These are phyloP conservation scores for Fragaria iinumae DNA, from an alignment of 306 rosid species.

Conservation along the genomic window DNA sequence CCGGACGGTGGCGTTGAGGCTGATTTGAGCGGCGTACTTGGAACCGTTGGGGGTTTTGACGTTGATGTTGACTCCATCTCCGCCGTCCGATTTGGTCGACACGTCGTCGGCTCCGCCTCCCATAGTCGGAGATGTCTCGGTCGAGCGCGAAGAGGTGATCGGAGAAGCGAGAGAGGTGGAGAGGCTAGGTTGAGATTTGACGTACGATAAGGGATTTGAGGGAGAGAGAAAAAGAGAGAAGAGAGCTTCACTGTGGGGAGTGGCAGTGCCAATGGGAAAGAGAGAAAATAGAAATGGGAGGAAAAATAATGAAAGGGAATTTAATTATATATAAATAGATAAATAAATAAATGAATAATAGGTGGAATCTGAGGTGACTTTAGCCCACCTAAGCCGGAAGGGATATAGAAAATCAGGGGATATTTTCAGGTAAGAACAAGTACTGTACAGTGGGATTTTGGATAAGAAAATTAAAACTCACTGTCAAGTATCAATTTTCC, in stretches of 20 bases:
- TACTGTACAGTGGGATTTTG: not conserved
- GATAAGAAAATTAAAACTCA: too few relatives aligned
- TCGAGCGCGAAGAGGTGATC: not conserved
- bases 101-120: constrained; percentile 65
- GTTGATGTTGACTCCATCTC: constrained; percentile 51
- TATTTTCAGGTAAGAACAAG: not conserved
- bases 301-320: not conserved
- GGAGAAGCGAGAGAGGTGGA: not conserved
- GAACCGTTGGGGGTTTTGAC: constrained; percentile 73
- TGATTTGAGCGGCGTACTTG: constrained; percentile 55
- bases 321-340: not conserved
- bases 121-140: constrained; percentile 38
- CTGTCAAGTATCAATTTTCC: too few relatives aligned
- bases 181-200: constrained; percentile 8
- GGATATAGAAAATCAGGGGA: not conserved
- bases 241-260: not conserved
- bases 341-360: not conserved
- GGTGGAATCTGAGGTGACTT: not conserved
- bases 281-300: constrained; percentile 4
- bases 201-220: constrained; percentile 8
- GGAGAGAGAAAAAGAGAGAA: constrained; percentile 4
- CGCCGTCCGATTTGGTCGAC: constrained; percentile 28
- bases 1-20: constrained; percentile 51
- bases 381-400: not conserved
- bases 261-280: constrained; percentile 8